A percentile compares a stretch with the other conserved stretches of the same genome.
Conservation (phyloP, 108 stramenopile species). For the Cyclotella kingstonii region DNA sequence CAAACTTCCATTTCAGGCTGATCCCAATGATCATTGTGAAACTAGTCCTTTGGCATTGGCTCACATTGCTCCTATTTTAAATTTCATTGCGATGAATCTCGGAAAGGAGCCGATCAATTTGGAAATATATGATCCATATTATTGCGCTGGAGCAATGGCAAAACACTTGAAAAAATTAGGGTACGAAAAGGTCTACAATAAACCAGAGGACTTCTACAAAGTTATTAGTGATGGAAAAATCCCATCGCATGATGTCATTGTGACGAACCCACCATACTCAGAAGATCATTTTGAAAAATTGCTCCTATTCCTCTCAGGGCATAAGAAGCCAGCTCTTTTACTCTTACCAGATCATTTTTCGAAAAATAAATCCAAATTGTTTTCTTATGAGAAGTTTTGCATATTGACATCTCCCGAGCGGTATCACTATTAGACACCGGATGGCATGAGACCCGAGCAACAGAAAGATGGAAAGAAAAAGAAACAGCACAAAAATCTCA, state of each 20-base stretch:
- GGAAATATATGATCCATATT: conserved; percentile 87
- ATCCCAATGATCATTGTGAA: conserved; percentile 77
- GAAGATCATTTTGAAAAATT: conserved; percentile 72
- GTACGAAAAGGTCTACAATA: conserved; percentile 53
- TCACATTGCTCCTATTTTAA: conserved; percentile 57
- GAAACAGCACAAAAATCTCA: conserved; percentile 23
- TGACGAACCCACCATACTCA: conserved; percentile 88
- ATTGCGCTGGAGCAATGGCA: conserved; percentile 70
- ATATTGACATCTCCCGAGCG: conserved; percentile 13
- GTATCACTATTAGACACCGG: conserved; percentile 33
- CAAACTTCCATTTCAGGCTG: conserved; percentile 25
- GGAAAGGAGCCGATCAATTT: conserved; percentile 42
- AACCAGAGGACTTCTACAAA: conserved; percentile 46
- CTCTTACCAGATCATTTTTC: conserved; percentile 19
- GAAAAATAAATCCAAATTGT: conserved; percentile 2
- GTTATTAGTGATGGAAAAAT: conserved; percentile 31
- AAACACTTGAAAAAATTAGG: conserved; percentile 52
- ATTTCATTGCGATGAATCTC: conserved; percentile 29
- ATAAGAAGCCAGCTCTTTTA: conserved; percentile 11
- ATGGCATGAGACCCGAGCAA: conserved; percentile 10
- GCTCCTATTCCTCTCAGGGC: conserved; percentile 29
- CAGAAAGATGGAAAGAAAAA: conserved; percentile 14
- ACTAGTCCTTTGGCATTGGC: conserved; percentile 66
- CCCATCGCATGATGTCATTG: conserved; percentile 67
- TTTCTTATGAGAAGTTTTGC: conserved; percentile 11